These are phyloP conservation scores for Gonium pectorale DNA, from an alignment of 139 green algal genomes.

Conservation along the genomic window DNA sequence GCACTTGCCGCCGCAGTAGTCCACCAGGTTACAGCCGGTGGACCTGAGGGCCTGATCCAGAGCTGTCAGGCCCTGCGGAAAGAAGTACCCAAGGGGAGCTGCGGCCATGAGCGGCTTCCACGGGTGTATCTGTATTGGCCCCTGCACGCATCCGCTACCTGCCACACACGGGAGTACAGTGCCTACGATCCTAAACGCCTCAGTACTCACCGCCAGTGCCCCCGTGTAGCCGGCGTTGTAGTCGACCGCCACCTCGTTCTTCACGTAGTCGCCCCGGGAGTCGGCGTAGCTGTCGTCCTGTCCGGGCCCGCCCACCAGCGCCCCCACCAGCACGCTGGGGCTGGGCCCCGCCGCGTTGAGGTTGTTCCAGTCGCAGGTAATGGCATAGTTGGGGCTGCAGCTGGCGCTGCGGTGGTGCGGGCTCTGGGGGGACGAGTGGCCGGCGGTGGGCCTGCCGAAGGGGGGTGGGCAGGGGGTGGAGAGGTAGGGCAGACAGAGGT, in stretches of 20 bases:
- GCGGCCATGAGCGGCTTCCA: background rate
- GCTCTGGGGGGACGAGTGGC: background rate
- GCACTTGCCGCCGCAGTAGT: background rate
- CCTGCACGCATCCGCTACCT: too few species aligned
- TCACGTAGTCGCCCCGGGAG: background rate
- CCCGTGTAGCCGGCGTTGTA: constrained; percentile 59
- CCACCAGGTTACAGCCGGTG: background rate
- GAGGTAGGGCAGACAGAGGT: too few species aligned
- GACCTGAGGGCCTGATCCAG: background rate
- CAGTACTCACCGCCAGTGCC: constrained; percentile 24
- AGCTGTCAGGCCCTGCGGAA: background rate
- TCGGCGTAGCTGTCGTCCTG: constrained; percentile 17
- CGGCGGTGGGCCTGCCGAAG: background rate
- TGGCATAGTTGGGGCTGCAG: background rate
- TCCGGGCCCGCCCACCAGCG: constrained; percentile 28
- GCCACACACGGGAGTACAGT: too few species aligned
- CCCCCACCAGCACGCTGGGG: constrained; percentile 16
- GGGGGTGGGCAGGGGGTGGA: background rate
- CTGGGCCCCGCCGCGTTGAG: background rate
- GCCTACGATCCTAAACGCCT: background rate
- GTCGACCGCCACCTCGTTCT: constrained; percentile 52
- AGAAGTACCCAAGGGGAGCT: background rate
- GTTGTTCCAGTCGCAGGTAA: constrained; percentile 6
- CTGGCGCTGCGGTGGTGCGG: constrained; percentile 35
- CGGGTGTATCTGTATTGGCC: too few species aligned